Evolutionary conservation across 2,329 filamentous ascomycete species (phyloP).

Genomic region (Albifimbria verrucaria): DNA sequence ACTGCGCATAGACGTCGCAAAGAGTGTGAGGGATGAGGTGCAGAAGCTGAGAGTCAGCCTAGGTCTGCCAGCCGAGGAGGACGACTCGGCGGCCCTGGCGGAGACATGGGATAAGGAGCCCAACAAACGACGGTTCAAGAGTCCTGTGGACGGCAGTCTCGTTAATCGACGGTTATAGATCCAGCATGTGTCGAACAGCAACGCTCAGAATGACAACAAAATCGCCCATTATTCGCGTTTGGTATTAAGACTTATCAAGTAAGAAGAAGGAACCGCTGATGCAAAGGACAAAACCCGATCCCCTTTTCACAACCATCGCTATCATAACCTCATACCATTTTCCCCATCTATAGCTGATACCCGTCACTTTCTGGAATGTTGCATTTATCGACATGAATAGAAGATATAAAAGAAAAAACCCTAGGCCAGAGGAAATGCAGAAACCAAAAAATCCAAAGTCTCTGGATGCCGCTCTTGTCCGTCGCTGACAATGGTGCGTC

Average conservation of each 20-base stretch:
- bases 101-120: conserved; percentile 72
- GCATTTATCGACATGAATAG: neutral
- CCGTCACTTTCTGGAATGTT: neutral
- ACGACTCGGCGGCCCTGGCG: conserved; percentile 70
- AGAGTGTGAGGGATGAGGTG: conserved; percentile 74
- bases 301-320: neutral
- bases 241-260: neutral
- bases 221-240: too few species aligned
- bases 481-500: too few species aligned
- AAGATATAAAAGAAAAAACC: neutral
- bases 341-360: neutral
- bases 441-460: neutral
- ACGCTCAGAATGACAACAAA: neutral
- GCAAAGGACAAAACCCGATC: neutral
- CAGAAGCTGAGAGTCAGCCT: conserved; percentile 69
- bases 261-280: too few species aligned
- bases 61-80: conserved; percentile 73
- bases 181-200: neutral
- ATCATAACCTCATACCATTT: neutral
- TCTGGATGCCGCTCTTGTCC: conserved; percentile 4
- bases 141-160: conserved; percentile 51
- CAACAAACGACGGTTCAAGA: conserved; percentile 45
- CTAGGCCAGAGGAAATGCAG: neutral
- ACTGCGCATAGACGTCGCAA: conserved; percentile 71
- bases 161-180: conserved; percentile 34